Base-by-base conservation (phyloP, 371 early-diverging fungal genomes). In the Mucor racemosus region DNA sequence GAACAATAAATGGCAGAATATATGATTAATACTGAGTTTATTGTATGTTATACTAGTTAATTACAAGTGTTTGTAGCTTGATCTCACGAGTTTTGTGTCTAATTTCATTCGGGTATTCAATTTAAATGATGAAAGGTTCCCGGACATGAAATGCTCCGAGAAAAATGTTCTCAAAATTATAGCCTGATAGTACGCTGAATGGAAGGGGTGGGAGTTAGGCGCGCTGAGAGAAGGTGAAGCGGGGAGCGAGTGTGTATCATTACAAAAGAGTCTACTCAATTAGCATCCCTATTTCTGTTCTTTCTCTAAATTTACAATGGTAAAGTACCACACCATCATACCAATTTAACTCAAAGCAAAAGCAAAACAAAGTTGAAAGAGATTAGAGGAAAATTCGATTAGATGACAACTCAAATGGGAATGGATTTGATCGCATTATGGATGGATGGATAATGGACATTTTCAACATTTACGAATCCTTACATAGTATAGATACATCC, bases 281-380 rank as follows among this genome's bases (percentile, higher is more conserved):
- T 50, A 50, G 50, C 50, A 50, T 19, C 50, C 50, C 17, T 40
- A 54, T 58, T 61, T 44, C 41, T 66, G 61, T 55, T 66, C 67
- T 60, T 66, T 66, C 67, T 66, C 61, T 66, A 56, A 60, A 60
- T 61, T 44, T 60, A 66, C 56, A 66, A 61, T 66, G 67, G 60
- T 66, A 55, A 53, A 55, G 55, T 55, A 55, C 9, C 26, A 8
- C 50, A 50, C 50, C 50, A 50, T 9, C 50, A 19, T 50, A 26
- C 17, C 50, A 50, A 38, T 21, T 3, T 26, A 21, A 7, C 44
- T 17, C 17, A 44, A n/a, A 44, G 44, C 44, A 19, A 10, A 50
- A 26, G 5, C 50, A 50, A 26, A 21, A 13, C 50, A 19, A 50
- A 50, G 26, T 7, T 48, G 48, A 50, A 50, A 48, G 48, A 19